Conservation (phyloP, 2,329 filamentous ascomycete species). For the Pseudocercospora pini-densiflorae region DNA sequence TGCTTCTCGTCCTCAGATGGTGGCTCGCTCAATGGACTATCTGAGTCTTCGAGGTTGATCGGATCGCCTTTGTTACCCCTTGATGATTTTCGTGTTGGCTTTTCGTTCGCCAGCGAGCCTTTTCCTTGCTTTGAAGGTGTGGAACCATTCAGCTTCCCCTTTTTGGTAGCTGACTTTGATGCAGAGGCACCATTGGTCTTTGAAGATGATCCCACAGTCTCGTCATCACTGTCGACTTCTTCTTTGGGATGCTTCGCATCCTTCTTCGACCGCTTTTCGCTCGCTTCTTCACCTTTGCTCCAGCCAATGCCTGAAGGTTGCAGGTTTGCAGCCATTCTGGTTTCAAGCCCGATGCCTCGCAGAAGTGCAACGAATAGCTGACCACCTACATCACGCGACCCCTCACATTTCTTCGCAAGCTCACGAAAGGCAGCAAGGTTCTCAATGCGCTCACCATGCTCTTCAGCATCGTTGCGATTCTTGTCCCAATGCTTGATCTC, state of each 20-base stretch:
- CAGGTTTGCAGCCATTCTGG: constrained; percentile 80
- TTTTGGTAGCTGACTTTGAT: neutral
- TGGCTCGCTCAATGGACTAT: constrained; percentile 49
- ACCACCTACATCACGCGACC: constrained; percentile 84
- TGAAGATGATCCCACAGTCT: constrained; percentile 11
- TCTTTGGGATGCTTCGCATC: constrained; percentile 26
- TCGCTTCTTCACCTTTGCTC: constrained; percentile 82
- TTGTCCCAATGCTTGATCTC: constrained; percentile 72
- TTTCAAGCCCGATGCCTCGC: constrained; percentile 78
- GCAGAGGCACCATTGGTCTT: neutral
- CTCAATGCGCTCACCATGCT: constrained; percentile 78
- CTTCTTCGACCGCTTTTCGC: constrained; percentile 48
- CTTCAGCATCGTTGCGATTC: constrained; percentile 63
- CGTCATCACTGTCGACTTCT: constrained; percentile 20
- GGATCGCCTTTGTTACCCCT: constrained; percentile 42
- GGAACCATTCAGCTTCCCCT: constrained; percentile 12
- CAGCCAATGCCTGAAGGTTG: constrained; percentile 90
- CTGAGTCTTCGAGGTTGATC: constrained; percentile 55
- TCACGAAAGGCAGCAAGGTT: constrained; percentile 69
- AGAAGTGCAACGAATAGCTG: constrained; percentile 89
- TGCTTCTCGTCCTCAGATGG: constrained; percentile 45
- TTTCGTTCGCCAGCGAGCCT: constrained; percentile 16
- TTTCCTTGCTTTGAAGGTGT: constrained; percentile 2
- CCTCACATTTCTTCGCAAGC: constrained; percentile 70
- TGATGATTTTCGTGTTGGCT: constrained; percentile 32